A percentile compares a stretch with the other conserved stretches of the same genome.
Evolutionary conservation across 208 protist genomes (phyloP).

Genomic region (Leishmania guyanensis): DNA sequence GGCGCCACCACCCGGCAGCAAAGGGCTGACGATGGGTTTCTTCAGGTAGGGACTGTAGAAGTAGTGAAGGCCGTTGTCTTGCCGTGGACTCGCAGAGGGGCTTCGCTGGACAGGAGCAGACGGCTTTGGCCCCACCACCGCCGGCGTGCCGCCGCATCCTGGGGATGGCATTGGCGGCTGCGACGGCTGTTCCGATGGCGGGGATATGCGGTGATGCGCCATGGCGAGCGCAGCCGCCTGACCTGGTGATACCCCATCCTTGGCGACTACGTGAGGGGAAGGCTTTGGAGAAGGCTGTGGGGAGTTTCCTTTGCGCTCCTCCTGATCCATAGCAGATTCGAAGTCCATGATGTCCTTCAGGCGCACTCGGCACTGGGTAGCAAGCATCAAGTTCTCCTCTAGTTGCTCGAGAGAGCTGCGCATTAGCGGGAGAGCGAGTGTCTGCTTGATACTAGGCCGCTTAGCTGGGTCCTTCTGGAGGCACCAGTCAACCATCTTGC

Average conservation of each 20-base stretch:
- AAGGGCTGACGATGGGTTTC: slow-evolving; percentile 10
- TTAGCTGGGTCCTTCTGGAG: slow-evolving; percentile 80
- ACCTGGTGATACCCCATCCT: slow-evolving; percentile 64
- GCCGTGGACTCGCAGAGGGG: slow-evolving; percentile 1
- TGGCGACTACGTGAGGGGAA: slow-evolving; percentile 1
- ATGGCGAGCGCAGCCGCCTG: slow-evolving; percentile 81
- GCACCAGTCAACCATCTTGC: slow-evolving; percentile 89
- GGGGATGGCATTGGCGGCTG: slow-evolving; percentile 13
- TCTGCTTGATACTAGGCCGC: slow-evolving; percentile 84
- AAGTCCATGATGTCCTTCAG: slow-evolving; percentile 91
- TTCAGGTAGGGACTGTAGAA: slow-evolving; percentile 23
- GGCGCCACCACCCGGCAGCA: slow-evolving; percentile 14
- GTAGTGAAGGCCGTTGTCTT: slow-evolving; percentile 19
- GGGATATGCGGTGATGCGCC: slow-evolving; percentile 35
- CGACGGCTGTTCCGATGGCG: slow-evolving; percentile 1
- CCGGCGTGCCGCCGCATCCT: slow-evolving; percentile 5
- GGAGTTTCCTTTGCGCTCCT: slow-evolving; percentile 20
- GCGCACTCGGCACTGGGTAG: slow-evolving; percentile 84
- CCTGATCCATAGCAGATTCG: slow-evolving; percentile 45
- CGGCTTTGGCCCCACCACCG: slow-evolving; percentile 49
- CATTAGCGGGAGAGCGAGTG: slow-evolving; percentile 69
- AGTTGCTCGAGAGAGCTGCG: slow-evolving; percentile 76
- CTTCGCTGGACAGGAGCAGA: slow-evolving; percentile 3
- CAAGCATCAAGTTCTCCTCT: slow-evolving; percentile 90
- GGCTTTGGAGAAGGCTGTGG: slow-evolving; percentile 14